A percentile compares a stretch with the other conserved stretches of the same genome.
phyloP scores from a whole-genome alignment of 2,329 filamentous ascomycete species.

The Colletotrichum lupini region DNA sequence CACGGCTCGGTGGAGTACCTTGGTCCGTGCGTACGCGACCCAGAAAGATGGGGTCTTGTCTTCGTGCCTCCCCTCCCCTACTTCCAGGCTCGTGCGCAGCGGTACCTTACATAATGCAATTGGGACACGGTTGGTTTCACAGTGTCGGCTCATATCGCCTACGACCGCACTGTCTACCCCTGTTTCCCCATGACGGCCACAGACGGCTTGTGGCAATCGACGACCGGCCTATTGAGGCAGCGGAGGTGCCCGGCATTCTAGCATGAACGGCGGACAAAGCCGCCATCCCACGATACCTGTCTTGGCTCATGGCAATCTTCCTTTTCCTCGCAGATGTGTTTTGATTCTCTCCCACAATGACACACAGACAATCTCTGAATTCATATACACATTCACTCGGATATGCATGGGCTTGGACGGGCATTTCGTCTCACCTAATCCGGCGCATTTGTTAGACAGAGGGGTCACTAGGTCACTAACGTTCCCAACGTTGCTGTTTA shows the following conservation, averaged over 20 bases:
- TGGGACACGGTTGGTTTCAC: neutral
- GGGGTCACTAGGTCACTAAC: neutral
- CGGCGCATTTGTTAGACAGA: neutral
- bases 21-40: conserved; percentile 8
- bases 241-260: conserved; percentile 31
- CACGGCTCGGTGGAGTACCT: neutral
- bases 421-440: conserved; percentile 23
- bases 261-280: conserved; percentile 23
- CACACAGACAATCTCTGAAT: neutral
- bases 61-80: neutral
- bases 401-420: neutral
- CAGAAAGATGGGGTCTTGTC: neutral
- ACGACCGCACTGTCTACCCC: conserved; percentile 3
- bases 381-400: neutral
- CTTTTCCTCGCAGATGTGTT: neutral
- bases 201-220: conserved; percentile 25
- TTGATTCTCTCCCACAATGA: neutral
- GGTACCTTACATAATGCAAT: conserved; percentile 1
- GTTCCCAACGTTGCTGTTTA: neutral
- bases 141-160: neutral
- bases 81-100: neutral
- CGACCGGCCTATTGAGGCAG: neutral
- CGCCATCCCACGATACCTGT: conserved; percentile 9
- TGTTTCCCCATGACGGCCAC: conserved; percentile 7
- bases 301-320: neutral